Evolutionary conservation across 108 stramenopile species (phyloP).

Genomic region (Parmales sp.): DNA sequence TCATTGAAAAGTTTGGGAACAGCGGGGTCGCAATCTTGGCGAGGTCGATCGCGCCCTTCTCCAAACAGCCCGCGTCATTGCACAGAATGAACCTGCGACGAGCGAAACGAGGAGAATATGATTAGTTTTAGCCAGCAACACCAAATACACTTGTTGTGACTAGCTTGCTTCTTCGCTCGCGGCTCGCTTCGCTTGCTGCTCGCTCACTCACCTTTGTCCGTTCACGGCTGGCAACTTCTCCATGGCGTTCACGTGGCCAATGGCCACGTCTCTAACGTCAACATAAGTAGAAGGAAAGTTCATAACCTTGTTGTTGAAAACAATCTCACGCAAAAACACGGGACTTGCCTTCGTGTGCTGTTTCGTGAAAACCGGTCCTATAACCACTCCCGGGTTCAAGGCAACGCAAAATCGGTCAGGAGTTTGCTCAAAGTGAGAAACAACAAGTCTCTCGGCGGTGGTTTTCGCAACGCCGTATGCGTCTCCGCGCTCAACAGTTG

Average conservation of each 20-base stretch:
- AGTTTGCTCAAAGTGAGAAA: not conserved
- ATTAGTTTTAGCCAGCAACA: no score
- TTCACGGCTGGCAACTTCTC: not conserved
- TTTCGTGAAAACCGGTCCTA: constrained; percentile 11
- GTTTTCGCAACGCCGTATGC: constrained; percentile 11
- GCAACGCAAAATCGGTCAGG: not conserved
- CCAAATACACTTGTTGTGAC: no score
- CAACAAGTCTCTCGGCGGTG: not conserved
- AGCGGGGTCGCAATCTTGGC: not conserved
- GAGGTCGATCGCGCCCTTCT: not conserved
- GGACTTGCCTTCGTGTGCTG: constrained; percentile 10
- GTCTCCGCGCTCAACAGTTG: not conserved
- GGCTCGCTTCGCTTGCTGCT: no score
- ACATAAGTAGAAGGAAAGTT: not conserved
- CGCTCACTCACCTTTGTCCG: no score
- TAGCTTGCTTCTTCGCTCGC: no score
- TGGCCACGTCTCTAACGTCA: constrained; percentile 11
- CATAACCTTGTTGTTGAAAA: not conserved
- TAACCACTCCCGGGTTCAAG: constrained; percentile 9
- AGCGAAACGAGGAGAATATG: no score
- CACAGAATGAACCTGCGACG: not conserved
- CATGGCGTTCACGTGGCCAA: not conserved
- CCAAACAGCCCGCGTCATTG: constrained; percentile 1
- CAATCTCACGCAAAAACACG: not conserved
- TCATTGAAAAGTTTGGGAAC: not conserved